Conservation (phyloP, 2,329 filamentous ascomycete species). For the Plectosphaerella plurivora region DNA sequence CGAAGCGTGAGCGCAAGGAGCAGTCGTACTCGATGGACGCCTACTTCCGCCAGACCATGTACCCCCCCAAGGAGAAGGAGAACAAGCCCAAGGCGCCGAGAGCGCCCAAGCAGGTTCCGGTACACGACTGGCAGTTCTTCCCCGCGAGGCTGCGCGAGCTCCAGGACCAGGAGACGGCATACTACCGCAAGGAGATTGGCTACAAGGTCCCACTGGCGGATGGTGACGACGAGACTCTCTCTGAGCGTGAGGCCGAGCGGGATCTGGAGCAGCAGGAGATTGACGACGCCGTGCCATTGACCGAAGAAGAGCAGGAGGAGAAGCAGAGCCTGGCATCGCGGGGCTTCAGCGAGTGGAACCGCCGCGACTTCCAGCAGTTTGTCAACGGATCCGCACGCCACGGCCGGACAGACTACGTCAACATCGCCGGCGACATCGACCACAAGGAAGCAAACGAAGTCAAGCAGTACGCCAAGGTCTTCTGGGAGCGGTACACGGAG, state of each 20-base stretch:
- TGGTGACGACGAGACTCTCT: slow-evolving; percentile 80
- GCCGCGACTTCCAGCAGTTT: slow-evolving; percentile 97
- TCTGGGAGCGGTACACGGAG: slow-evolving; percentile 93
- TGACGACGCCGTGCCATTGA: slow-evolving; percentile 82
- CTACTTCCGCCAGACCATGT: slow-evolving; percentile 90
- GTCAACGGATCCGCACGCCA: slow-evolving; percentile 93
- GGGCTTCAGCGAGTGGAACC: slow-evolving; percentile 93
- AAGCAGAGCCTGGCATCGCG: slow-evolving; percentile 77
- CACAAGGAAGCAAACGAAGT: slow-evolving; percentile 84
- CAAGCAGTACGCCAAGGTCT: slow-evolving; percentile 86
- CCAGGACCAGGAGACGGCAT: slow-evolving; percentile 94
- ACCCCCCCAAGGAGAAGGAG: slow-evolving; percentile 74
- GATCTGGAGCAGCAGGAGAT: slow-evolving; percentile 88
- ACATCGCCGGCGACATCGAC: slow-evolving; percentile 85
- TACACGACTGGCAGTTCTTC: slow-evolving; percentile 98
- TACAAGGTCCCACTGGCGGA: slow-evolving; percentile 92
- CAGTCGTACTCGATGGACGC: slow-evolving; percentile 98
- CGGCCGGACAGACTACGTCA: slow-evolving; percentile 78
- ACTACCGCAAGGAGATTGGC: slow-evolving; percentile 90
- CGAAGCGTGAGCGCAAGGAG: slow-evolving; percentile 97
- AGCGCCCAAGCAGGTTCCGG: slow-evolving; percentile 84
- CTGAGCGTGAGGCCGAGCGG: slow-evolving; percentile 81
- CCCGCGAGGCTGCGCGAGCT: slow-evolving; percentile 77
- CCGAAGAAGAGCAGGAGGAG: slow-evolving; percentile 82
- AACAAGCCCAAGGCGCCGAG: slow-evolving; percentile 93